phyloP scores from a whole-genome alignment of 495 filamentous ascomycete species.

The Stereocaulon alpinum region DNA sequence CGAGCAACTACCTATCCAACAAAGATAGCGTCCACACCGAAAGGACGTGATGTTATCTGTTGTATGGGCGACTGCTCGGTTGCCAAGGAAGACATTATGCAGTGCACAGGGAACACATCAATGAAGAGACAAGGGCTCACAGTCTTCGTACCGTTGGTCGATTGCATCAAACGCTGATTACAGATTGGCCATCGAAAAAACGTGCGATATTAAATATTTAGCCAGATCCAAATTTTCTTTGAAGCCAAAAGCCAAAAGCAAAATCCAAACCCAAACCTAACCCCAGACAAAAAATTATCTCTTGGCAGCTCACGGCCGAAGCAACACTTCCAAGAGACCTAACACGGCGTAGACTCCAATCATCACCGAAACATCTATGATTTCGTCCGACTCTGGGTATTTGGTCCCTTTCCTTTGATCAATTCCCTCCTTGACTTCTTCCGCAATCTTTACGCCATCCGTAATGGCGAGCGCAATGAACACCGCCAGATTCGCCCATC shows the following conservation, averaged over 20 bases:
- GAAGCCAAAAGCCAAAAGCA: not conserved
- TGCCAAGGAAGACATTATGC: no score
- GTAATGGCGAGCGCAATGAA: constrained; percentile 26
- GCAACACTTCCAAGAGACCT: constrained; percentile 18
- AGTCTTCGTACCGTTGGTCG: no score
- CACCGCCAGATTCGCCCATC: constrained; percentile 23
- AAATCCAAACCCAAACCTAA: not conserved
- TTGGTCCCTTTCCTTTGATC: constrained; percentile 25
- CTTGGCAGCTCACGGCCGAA: not conserved
- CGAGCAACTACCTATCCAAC: not conserved
- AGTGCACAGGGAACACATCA: no score
- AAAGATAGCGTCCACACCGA: not conserved
- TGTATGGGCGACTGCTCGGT: no score
- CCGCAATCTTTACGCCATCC: constrained; percentile 25
- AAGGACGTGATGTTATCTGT: no score
- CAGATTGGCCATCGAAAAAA: no score
- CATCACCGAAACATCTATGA: constrained; percentile 29
- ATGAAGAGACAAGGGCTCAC: no score
- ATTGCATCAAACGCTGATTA: no score
- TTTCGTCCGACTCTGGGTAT: constrained; percentile 28
- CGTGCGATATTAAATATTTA: not conserved
- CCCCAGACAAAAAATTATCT: not conserved
- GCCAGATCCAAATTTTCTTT: not conserved
- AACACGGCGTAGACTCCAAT: constrained; percentile 27
- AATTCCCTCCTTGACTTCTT: constrained; percentile 20